These are phyloP conservation scores for Mycena crocata DNA, from an alignment of 768 basidiomycete species.

Conservation along the genomic window DNA sequence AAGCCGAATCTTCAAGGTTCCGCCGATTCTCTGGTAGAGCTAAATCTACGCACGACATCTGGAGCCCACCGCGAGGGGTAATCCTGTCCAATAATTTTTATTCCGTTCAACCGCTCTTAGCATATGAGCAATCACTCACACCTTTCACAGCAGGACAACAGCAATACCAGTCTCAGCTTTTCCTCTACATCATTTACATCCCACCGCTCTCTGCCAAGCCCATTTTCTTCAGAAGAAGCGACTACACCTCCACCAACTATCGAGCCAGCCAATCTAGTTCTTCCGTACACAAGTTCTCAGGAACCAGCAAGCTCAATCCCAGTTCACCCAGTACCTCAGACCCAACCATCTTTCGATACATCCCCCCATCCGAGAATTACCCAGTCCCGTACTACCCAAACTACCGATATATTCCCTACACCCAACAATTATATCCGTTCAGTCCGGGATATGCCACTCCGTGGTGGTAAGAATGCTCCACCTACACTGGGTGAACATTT, in stretches of 20 bases:
- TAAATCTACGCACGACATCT: conserved; percentile 1
- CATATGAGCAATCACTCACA: neutral
- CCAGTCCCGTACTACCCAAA: neutral
- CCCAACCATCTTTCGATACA: too few relatives aligned
- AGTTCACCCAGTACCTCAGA: too few relatives aligned
- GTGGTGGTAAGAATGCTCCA: neutral
- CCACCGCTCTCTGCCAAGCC: neutral
- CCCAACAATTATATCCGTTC: neutral
- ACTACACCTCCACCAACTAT: too few relatives aligned
- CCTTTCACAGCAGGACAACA: neutral
- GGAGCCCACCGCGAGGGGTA: conserved; percentile 8
- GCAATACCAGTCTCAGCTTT: neutral
- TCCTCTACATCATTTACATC: too few relatives aligned
- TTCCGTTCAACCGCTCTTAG: neutral
- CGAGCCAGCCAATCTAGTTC: too few relatives aligned
- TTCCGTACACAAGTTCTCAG: too few relatives aligned
- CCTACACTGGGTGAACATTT: too few relatives aligned
- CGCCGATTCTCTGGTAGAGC: too few relatives aligned
- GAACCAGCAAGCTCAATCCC: too few relatives aligned
- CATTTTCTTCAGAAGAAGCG: too few relatives aligned
- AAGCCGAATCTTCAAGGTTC: too few relatives aligned
- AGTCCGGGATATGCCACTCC: neutral
- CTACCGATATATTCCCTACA: neutral
- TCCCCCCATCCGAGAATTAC: neutral
- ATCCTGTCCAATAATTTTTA: neutral